Conservation (phyloP, 129 eudicot genomes). For the Silybum marianum region DNA sequence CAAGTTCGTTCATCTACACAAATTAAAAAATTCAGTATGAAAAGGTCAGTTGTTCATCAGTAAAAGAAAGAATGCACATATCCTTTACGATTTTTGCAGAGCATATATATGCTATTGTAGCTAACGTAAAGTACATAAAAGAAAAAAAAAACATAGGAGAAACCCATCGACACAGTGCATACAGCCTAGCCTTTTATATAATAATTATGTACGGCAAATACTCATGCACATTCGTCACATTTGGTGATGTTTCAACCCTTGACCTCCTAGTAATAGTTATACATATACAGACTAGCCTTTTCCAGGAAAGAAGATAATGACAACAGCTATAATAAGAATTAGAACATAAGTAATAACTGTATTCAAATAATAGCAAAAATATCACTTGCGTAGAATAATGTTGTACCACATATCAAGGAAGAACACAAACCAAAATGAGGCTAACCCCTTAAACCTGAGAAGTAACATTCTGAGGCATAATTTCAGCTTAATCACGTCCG, state of each 20-base stretch:
- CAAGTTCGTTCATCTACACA: constrained; percentile 82
- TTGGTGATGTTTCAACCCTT: not conserved
- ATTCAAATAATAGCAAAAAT: not conserved
- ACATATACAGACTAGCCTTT: not conserved
- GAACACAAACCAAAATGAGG: not conserved
- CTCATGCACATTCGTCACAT: not conserved
- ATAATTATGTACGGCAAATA: not conserved
- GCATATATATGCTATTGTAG: constrained; percentile 4
- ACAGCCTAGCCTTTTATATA: not conserved
- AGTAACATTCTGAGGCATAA: not conserved
- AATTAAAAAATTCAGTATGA: not conserved
- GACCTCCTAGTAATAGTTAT: not conserved
- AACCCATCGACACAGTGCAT: not conserved
- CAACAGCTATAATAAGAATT: not conserved
- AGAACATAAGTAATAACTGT: not conserved
- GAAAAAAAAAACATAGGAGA: not conserved
- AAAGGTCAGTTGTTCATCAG: constrained; percentile 13
- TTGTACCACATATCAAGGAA: not conserved
- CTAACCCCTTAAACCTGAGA: not conserved
- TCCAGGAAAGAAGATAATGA: not conserved
- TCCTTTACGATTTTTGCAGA: not conserved
- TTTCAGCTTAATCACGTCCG: not conserved
- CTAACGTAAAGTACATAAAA: not conserved
- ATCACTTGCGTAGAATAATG: not conserved
- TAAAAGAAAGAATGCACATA: not conserved